These are phyloP conservation scores for Boletus pseudo-olivaceus DNA, from an alignment of 768 basidiomycete species.

Conservation along the genomic window DNA sequence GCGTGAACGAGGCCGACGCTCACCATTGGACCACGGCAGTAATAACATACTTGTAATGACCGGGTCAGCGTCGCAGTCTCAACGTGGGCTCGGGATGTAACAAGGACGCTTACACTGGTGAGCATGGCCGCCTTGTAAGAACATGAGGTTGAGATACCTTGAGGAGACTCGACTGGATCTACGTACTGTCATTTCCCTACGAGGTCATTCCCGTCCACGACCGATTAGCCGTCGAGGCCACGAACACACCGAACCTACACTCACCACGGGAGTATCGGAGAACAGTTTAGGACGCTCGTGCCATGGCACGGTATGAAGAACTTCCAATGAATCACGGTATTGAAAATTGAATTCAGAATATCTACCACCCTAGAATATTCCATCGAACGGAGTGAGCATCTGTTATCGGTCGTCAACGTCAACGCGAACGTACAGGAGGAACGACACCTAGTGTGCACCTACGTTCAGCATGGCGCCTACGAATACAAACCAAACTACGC, in stretches of 20 bases:
- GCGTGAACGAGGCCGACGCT: no score
- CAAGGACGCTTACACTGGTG: neutral
- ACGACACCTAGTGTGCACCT: neutral
- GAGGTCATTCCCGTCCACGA: neutral
- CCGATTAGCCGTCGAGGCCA: neutral
- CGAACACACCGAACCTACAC: neutral
- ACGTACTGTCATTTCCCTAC: neutral
- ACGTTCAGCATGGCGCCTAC: neutral
- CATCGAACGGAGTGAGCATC: neutral
- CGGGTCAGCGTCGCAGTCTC: no score
- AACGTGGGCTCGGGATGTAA: no score
- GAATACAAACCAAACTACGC: neutral
- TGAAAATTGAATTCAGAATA: neutral
- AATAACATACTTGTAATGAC: no score
- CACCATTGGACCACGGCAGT: no score
- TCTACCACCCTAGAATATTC: neutral
- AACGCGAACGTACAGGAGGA: slow-evolving; percentile 1
- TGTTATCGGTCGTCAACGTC: no score
- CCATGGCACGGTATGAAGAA: neutral
- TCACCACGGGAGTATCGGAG: no score
- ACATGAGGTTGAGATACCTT: neutral
- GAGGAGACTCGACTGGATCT: no score
- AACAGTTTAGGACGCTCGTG: no score
- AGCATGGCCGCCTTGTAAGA: neutral
- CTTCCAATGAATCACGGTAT: neutral